Base-by-base conservation (phyloP, 495 filamentous ascomycete species). In the Aspergillus leporis region DNA sequence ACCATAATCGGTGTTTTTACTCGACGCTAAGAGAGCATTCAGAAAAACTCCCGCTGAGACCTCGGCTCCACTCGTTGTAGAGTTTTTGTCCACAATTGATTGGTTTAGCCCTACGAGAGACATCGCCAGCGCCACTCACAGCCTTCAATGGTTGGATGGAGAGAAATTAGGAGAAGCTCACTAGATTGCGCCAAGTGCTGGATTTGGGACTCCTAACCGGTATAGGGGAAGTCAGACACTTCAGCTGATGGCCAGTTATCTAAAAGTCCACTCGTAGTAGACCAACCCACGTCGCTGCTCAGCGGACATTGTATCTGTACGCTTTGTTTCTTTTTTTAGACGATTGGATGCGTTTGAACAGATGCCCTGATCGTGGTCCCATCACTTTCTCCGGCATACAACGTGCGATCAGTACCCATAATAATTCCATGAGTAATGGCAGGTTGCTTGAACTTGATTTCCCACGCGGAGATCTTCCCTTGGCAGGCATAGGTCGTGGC, bases 401-500 rank as follows among this genome's bases (percentile, higher is more conserved):
- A 36, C 34, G 34, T 12, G 34, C 34, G 34, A 36, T 36, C 34
- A 36, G 34, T 36, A 36, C 34, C 34, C 34, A 36, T 36, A 36
- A 36, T 36, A 36, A 36, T 12, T 14, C 8, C 10, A 32, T 32
- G 34, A 2, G 9, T 1, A 36, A 36, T 36, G 34, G 9, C 34
- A 36, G 34, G 13, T 10, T 51, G 49, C 25, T 28, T 34, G 49
- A 32, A 16, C 34, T 34, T 28, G 28, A 7, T n/a, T 31, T 32
- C 49, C 25, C 22, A 30, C 14, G n/a, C 49, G 22, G 25, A 10
- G 49, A 5, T 23, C 49, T 31, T 51, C 49, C 49, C 16, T 18
- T 25, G 49, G 49, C 28, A 31, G 49, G 49, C 28, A 36, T n/a
- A 12, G 30, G 18, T 21, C 30, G 18, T 52, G 50, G 50, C 32